Evolutionary conservation across 805 yeast genomes (phyloP).

Genomic region (Wickerhamomyces pijperi): DNA sequence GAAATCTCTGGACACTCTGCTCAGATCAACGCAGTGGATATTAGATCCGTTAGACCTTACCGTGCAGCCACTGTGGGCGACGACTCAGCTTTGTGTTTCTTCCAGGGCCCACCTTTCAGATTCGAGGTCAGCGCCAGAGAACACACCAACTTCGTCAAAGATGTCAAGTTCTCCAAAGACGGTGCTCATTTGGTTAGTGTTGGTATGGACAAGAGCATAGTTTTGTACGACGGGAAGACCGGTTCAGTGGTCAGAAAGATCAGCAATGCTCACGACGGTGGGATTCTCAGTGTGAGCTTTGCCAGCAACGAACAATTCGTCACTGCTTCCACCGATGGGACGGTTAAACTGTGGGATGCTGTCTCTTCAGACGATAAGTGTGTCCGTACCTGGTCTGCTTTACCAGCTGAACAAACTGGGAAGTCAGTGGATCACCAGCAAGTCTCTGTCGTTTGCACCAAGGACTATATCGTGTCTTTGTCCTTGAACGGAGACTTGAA

Average conservation of each 20-base stretch:
- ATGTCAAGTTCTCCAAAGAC: slow-evolving; percentile 71
- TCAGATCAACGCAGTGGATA: slow-evolving; percentile 71
- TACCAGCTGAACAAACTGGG: slow-evolving; percentile 9
- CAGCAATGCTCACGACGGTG: slow-evolving; percentile 51
- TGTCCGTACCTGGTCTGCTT: slow-evolving; percentile 38
- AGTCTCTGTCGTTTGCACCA: slow-evolving; percentile 68
- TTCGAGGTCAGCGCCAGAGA: slow-evolving; percentile 64
- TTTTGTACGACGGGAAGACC: slow-evolving; percentile 74
- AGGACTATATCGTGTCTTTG: slow-evolving; percentile 49
- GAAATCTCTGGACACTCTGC: slow-evolving; percentile 90
- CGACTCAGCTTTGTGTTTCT: slow-evolving; percentile 75
- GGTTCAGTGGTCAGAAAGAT: slow-evolving; percentile 60
- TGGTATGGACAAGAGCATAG: slow-evolving; percentile 74
- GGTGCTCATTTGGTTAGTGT: slow-evolving; percentile 69
- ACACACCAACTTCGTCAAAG: slow-evolving; percentile 63
- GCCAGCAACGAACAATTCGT: slow-evolving; percentile 47
- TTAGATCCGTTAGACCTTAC: slow-evolving; percentile 77
- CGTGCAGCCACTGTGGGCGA: slow-evolving; percentile 90
- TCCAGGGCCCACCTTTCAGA: slow-evolving; percentile 90
- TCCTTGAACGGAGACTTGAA: slow-evolving; percentile 65
- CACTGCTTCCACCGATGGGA: slow-evolving; percentile 76
- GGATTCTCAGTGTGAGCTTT: slow-evolving; percentile 76
- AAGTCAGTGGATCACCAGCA: slow-evolving; percentile 52
- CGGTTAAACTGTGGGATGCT: slow-evolving; percentile 56
- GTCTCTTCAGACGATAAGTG: slow-evolving; percentile 31